Evolutionary conservation across 257 asterid species (phyloP).

Genomic region (Solanum chiquidenum): DNA sequence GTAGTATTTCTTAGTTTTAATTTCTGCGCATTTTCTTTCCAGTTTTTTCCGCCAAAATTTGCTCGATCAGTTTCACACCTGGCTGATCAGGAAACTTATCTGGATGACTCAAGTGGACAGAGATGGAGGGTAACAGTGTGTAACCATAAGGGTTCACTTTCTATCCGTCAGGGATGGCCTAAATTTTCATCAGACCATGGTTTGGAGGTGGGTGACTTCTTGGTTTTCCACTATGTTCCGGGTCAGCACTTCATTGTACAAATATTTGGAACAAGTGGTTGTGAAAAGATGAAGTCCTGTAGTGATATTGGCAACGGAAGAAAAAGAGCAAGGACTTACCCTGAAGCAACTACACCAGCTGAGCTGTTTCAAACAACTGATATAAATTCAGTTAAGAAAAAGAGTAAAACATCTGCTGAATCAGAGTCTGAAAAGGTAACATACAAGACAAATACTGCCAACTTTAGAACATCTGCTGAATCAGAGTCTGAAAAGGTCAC

Average conservation of each 20-base stretch:
- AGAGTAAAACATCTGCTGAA: constrained; percentile 3
- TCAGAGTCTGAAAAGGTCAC: neutral
- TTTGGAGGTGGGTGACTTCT: constrained; percentile 26
- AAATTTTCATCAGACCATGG: constrained; percentile 30
- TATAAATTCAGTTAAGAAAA: neutral
- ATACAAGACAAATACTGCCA: neutral
- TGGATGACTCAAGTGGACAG: constrained; percentile 43
- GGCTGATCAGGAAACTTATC: constrained; percentile 17
- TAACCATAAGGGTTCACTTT: constrained; percentile 13
- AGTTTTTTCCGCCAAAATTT: constrained; percentile 58
- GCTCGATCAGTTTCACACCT: constrained; percentile 15
- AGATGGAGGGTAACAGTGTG: constrained; percentile 34
- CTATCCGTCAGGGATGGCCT: constrained; percentile 54
- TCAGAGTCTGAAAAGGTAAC: neutral
- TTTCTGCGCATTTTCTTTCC: constrained; percentile 13
- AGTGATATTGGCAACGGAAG: neutral
- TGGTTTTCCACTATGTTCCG: constrained; percentile 23
- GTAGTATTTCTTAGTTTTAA: neutral
- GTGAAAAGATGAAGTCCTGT: constrained; percentile 14
- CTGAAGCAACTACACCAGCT: neutral
- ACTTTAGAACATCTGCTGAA: neutral
- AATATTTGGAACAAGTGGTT: constrained; percentile 25
- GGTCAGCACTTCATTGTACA: constrained; percentile 41
- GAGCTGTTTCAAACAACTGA: neutral
- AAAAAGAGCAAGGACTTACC: constrained; percentile 1